Base-by-base conservation (phyloP, 2,329 filamentous ascomycete genomes). In the Hymenoscyphus repandus region DNA sequence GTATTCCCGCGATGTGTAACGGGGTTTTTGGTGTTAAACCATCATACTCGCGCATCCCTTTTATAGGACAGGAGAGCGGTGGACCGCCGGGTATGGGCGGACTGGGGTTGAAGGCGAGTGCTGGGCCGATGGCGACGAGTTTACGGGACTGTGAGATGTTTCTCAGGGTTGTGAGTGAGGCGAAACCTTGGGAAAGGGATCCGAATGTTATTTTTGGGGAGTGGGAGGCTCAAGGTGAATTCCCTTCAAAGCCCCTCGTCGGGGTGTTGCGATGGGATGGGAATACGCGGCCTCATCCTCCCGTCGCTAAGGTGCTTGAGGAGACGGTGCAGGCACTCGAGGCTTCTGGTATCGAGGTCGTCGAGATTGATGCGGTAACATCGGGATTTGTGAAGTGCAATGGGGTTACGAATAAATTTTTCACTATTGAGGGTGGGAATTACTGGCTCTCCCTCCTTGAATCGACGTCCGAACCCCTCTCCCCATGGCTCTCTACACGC, bases 361-460 rank as follows among this genome's bases (percentile, higher is more conserved):
- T 85, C 0, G 78, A 85, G 13, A 70, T 86, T 43, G 71, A 78
- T 10, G 72, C 79, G 5, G 74, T 76, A 0, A 27, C 4, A 27
- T 27, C 22, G 22, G 60, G 75, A 3, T 74, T 85, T 47, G 72
- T 73, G 3, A 74, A 78, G 58, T 77, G 75, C 47, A 77, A 83
- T 51, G 74, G 71, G 2, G 69, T 82, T 7, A 76, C 78, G 34
- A 80, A 80, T 51, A 73, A 73, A 13, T 68, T 86, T 46, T 79
- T 85, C 66, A 74, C 74, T 20, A 68, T 80, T 10, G 79, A 85
- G 59, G 82, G 81, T 11, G 74, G 69, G 1, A 73, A 74, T 9
- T 61, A 63, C 41, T 79, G 82, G 70, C 74, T 82, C 48, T 74
- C 82, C 60, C 68, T 80, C 5, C 67, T 85, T 20, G 77, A 80